A percentile compares a stretch with the other conserved stretches of the same genome.
phyloP scores from a whole-genome alignment of 2,329 filamentous ascomycete species.

The Curvularia verruculosa region DNA sequence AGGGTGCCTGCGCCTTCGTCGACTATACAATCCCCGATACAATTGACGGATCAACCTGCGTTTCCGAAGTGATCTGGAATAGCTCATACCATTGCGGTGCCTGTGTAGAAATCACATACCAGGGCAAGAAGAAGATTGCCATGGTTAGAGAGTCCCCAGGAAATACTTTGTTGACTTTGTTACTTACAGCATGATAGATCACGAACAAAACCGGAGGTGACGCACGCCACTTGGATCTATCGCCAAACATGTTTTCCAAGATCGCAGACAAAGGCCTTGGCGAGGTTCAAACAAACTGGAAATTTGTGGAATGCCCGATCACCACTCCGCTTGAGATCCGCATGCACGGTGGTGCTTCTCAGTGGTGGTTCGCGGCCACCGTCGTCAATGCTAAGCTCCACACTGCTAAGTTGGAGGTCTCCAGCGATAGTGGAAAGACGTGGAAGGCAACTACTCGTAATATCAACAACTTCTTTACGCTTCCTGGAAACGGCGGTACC shows the following conservation, averaged over 20 bases:
- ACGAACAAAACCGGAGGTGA: constrained; percentile 2
- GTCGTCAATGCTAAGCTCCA: neutral
- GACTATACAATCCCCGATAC: neutral
- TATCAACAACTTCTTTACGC: constrained; percentile 1
- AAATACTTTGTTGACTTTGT: neutral
- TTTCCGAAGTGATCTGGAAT: constrained; percentile 1
- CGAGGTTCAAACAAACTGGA: neutral
- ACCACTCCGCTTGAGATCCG: neutral
- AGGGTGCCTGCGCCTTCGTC: neutral
- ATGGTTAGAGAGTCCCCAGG: neutral
- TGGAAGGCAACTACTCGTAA: neutral
- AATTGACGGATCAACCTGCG: constrained; percentile 1
- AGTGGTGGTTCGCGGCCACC: neutral
- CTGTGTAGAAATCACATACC: neutral
- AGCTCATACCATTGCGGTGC: constrained; percentile 2
- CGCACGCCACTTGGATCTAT: neutral
- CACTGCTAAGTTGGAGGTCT: neutral
- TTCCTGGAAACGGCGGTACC: neutral
- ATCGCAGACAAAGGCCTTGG: neutral
- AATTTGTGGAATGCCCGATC: neutral
- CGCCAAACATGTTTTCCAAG: constrained; percentile 1
- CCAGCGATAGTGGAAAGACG: neutral
- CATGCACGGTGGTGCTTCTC: constrained; percentile 1
- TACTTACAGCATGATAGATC: neutral
- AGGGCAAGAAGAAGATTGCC: constrained; percentile 2